Evolutionary conservation across 441 rosid genomes (phyloP).

Genomic region (Hura crepitans): DNA sequence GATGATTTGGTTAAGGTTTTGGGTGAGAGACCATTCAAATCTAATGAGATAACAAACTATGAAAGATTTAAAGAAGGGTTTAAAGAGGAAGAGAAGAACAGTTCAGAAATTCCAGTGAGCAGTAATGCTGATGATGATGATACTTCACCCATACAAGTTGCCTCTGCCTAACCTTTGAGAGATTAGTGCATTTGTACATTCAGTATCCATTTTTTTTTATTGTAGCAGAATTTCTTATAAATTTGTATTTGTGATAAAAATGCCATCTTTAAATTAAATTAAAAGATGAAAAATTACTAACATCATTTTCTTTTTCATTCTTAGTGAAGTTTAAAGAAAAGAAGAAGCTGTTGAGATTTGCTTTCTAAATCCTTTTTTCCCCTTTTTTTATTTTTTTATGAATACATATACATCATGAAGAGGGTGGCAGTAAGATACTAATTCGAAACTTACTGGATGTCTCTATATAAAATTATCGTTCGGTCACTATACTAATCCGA

Average conservation of each 20-base stretch:
- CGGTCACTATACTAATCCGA: too few relatives aligned
- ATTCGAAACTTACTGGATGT: too few relatives aligned
- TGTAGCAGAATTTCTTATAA: conserved; percentile 4
- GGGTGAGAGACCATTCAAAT: conserved; percentile 56
- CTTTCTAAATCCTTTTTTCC: too few relatives aligned
- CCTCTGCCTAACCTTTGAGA: conserved; percentile 39
- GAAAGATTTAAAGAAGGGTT: conserved; percentile 53
- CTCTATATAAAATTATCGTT: too few relatives aligned
- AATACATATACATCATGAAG: too few relatives aligned
- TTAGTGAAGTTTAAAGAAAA: too few relatives aligned
- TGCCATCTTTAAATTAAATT: neutral
- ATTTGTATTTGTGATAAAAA: conserved; percentile 17
- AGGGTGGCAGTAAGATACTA: too few relatives aligned
- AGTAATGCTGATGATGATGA: conserved; percentile 33
- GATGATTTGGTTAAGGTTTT: conserved; percentile 47
- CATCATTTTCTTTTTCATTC: too few relatives aligned
- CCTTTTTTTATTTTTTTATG: too few relatives aligned
- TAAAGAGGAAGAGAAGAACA: conserved; percentile 31
- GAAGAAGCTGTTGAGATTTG: too few relatives aligned
- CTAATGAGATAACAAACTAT: conserved; percentile 49
- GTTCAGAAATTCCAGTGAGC: conserved; percentile 19
- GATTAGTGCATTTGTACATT: conserved; percentile 34
- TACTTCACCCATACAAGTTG: conserved; percentile 54
- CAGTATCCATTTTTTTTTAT: neutral
- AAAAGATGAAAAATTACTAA: neutral